Evolutionary conservation across 2,329 filamentous ascomycete genomes (phyloP), one percentile per base, ranked within the genome.

Genomic region (Fusarium sp.): DNA sequence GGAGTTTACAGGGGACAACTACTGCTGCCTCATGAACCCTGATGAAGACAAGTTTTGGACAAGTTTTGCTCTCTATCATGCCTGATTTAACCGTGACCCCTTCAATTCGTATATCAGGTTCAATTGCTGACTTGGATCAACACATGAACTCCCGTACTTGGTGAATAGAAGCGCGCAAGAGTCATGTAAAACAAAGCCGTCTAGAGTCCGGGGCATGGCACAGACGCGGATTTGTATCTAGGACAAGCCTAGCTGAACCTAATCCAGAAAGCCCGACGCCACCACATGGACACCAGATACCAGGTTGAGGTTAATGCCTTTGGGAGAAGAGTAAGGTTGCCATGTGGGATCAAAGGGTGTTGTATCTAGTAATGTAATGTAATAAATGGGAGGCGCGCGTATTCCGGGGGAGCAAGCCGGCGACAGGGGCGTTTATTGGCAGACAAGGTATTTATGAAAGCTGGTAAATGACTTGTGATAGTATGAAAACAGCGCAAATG

Each of bases 221-320:
- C 58, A 50, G 53, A 63, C 50, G 60, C 65, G 62, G 66, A 44
- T 63, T 59, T 66, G 58, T 59, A 49, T 69, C 67, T 72, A 72
- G 60, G 63, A 58, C 51, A 34, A 61, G 68, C 53, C 55, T 74
- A 74, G 68, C 45, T 56, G 67, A 66, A 65, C 58, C 56, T 74
- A 72, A 71, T 49, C 11, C 15, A 56, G 46, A 51, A 71, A 56
- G 68, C 43, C 72, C 67, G 49, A 68, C 71, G 71, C 72, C 64
- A 74, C 67, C 57, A 68, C 66, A 66, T 68, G 60, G 67, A 31
- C 46, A 55, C 48, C 31, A 24, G 39, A 43, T 45, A 66, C 45
- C 50, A 54, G 62, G 50, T 58, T 58, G 36, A 45, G 42, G 28
- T 31, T 34, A 50, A 65, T 42, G 52, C 20, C 55, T 58, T 54